Conservation (phyloP, 495 filamentous ascomycete genomes). For the Aspergillus baeticus region DNA sequence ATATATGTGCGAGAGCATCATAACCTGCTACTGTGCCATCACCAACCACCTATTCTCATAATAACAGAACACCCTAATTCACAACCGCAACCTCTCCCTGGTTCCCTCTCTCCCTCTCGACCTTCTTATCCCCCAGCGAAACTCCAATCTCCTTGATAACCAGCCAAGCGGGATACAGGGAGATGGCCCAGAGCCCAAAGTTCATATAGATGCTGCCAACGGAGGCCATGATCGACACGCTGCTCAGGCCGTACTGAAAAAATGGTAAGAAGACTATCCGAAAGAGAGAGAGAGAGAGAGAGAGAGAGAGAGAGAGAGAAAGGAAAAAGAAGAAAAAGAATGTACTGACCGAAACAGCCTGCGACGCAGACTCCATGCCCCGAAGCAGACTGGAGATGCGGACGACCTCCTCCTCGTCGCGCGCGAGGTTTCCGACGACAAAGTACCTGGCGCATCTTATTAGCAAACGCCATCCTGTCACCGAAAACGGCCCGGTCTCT, state of each 20-base stretch:
- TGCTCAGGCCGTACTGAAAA: constrained; percentile 59
- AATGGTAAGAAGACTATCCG: no score
- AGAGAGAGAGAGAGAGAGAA: background rate
- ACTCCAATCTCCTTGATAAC: constrained; percentile 53
- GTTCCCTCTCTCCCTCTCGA: constrained; percentile 26
- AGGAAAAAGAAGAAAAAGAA: background rate
- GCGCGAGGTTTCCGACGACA: constrained; percentile 57
- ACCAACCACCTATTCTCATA: no score
- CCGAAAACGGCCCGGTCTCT: no score
- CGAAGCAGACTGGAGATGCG: constrained; percentile 60
- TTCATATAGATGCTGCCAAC: constrained; percentile 62
- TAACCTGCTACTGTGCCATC: no score
- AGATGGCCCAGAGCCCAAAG: constrained; percentile 58
- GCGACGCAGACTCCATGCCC: constrained; percentile 61
- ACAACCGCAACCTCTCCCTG: no score
- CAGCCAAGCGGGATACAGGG: constrained; percentile 59
- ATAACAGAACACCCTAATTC: no score
- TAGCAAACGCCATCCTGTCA: background rate
- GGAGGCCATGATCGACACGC: constrained; percentile 54
- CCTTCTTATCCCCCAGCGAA: constrained; percentile 33
- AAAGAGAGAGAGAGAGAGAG: constrained; percentile 3
- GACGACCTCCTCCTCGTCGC: constrained; percentile 54
- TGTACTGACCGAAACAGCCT: constrained; percentile 56
- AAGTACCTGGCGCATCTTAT: constrained; percentile 49
- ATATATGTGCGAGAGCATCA: no score